Evolutionary conservation across 2,329 filamentous ascomycete species (phyloP), one percentile per base, ranked within the genome.

Genomic region (Fusarium nodosum): DNA sequence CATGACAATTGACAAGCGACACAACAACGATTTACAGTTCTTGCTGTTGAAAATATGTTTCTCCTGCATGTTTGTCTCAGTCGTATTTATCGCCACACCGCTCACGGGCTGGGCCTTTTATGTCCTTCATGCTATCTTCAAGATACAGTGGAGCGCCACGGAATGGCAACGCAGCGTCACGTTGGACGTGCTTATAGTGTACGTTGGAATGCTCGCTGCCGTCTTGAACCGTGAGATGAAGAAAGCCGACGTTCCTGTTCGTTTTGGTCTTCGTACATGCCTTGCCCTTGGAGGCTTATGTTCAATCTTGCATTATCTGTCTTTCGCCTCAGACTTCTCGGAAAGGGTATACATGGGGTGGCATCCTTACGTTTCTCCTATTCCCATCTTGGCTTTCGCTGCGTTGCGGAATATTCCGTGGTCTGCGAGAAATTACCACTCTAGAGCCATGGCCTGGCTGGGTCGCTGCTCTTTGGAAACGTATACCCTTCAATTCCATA

Each of bases 401-500:
- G 75, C 82, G 3, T 73, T 90, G 4, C 82, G 88, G 18, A 89
- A 88, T 42, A 46, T 68, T 12, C 65, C 65, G 10, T 39, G 53
- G 3, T 45, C 50, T 4, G 28, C 66, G 0, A 66, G 66, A 13
- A 69, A 66, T 39, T 66, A 46, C 7, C 66, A 68, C 66, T 75
- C 85, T 13, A 78, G 83, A 13, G 81, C 79, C 13, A 76, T 79
- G 47, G 83, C 85, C 2, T 86, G 82, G 78, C 74, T 90, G 2
- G 88, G 88, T 3, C 79, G 80, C 4, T 84, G 83, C 60, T 86
- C 86, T 0, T 81, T 89, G 3, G 88, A 90, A 75, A 84, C 86
- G 1, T 88, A 86, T 69, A 80, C 88, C 10, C 78, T 91, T 42
- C 86, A 89, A 66, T 85, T 85, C 72, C 88, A 91, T 74, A 81